phyloP scores from a whole-genome alignment of 257 asterid genomes.

The Forsythia viridissima region DNA sequence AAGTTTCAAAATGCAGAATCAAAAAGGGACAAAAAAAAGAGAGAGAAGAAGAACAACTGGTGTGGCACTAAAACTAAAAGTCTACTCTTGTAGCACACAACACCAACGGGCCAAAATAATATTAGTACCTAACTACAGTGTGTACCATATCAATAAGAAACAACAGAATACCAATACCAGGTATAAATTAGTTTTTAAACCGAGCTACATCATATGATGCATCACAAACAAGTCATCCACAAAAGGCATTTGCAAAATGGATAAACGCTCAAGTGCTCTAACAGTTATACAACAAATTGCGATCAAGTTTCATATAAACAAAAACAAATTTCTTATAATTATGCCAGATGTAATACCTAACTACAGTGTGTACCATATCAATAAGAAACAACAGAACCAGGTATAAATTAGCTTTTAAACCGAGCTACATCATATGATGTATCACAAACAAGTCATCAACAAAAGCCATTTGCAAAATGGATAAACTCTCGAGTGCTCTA shows the following conservation, averaged over 20 bases:
- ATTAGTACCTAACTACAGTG: neutral
- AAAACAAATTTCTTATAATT: neutral
- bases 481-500: neutral
- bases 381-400: neutral
- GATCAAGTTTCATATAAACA: neutral
- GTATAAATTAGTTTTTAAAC: neutral
- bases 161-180: neutral
- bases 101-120: neutral
- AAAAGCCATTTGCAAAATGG: neutral
- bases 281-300: neutral
- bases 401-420: neutral
- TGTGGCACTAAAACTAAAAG: neutral
- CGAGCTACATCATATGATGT: neutral
- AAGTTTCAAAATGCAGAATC: neutral
- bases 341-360: slow-evolving; percentile 38
- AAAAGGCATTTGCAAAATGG: neutral
- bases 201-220: neutral
- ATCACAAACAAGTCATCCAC: neutral
- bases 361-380: neutral
- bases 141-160: neutral
- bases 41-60: neutral
- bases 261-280: neutral
- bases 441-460: neutral
- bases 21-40: too few species aligned
- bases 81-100: neutral